phyloP scores from a whole-genome alignment of 192 early-diverging fungal species.

The Jimgerdemannia flammicorona region DNA sequence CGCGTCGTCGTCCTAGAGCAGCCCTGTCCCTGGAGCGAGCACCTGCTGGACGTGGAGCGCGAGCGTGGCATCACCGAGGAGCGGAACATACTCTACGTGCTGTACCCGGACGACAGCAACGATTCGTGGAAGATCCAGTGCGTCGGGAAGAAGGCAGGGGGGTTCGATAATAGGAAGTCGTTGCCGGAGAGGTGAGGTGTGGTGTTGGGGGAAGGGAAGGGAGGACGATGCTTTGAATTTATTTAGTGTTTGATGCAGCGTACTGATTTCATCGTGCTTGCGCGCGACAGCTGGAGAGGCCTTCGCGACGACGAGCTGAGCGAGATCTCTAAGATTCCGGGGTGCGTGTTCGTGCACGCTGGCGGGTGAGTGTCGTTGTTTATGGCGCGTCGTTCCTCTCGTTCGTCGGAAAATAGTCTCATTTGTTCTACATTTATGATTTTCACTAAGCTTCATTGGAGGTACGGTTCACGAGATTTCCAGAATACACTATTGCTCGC shows the following conservation, averaged over 20 bases:
- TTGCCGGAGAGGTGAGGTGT: slow-evolving; percentile 58
- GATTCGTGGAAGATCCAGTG: slow-evolving; percentile 78
- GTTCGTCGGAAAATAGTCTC: background rate
- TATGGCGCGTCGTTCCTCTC: background rate
- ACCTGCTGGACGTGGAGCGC: slow-evolving; percentile 68
- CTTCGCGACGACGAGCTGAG: slow-evolving; percentile 81
- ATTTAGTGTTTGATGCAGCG: background rate
- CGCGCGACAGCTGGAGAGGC: slow-evolving; percentile 58
- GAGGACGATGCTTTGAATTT: background rate
- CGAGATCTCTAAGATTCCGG: slow-evolving; percentile 68
- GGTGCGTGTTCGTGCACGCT: slow-evolving; percentile 88
- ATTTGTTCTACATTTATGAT: background rate
- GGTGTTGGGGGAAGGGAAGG: background rate
- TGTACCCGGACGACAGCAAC: slow-evolving; percentile 69
- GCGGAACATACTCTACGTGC: slow-evolving; percentile 63
- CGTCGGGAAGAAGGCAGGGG: slow-evolving; percentile 48
- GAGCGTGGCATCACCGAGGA: slow-evolving; percentile 45
- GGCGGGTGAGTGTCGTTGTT: slow-evolving; percentile 21
- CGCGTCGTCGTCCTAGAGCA: slow-evolving; percentile 79
- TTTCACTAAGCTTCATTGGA: slow-evolving; percentile 72
- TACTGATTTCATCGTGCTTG: slow-evolving; percentile 7
- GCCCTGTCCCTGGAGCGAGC: slow-evolving; percentile 94
- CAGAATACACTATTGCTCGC: slow-evolving; percentile 2
- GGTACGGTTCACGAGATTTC: slow-evolving; percentile 31
- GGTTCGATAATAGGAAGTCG: slow-evolving; percentile 71